phyloP scores from a whole-genome alignment of 2,329 filamentous ascomycete species.

The Colletotrichum sp. region DNA sequence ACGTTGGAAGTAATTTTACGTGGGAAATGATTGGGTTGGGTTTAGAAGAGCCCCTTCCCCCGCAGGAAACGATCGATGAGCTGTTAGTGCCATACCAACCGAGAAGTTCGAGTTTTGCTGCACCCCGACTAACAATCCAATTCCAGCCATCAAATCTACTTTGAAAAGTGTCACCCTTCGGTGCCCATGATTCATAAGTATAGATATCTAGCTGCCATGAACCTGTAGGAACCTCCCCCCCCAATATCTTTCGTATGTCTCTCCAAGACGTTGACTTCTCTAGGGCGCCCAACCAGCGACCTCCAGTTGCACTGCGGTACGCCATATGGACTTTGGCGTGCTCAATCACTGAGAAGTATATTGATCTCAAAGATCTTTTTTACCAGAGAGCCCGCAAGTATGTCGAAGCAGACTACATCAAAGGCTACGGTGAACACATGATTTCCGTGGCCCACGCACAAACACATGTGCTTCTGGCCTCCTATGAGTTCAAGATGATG shows the following conservation, averaged over 20 bases:
- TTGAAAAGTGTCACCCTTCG: constrained; percentile 87
- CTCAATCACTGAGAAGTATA: constrained; percentile 81
- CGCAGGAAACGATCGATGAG: constrained; percentile 75
- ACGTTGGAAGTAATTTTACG: constrained; percentile 63
- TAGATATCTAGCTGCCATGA: constrained; percentile 87
- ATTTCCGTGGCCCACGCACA: constrained; percentile 88
- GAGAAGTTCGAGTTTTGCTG: not conserved
- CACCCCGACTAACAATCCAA: not conserved
- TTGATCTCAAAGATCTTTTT: constrained; percentile 81
- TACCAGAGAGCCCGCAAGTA: constrained; percentile 92
- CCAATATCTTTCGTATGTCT: not conserved
- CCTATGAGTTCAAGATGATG: constrained; percentile 97
- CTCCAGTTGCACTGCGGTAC: constrained; percentile 87
- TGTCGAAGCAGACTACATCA: constrained; percentile 86
- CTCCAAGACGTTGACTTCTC: not conserved
- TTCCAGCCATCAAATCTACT: constrained; percentile 78
- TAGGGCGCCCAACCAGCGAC: constrained; percentile 80
- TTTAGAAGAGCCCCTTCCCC: constrained; percentile 62
- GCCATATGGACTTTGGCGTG: constrained; percentile 97
- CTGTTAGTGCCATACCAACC: constrained; percentile 57
- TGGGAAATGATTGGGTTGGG: constrained; percentile 78
- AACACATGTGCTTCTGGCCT: constrained; percentile 77
- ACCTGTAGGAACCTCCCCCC: constrained; percentile 59
- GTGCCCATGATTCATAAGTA: constrained; percentile 88
- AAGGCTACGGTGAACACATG: constrained; percentile 87